phyloP scores from a whole-genome alignment of 2,329 filamentous ascomycete genomes.

The Ophiocordyceps sinensis region DNA sequence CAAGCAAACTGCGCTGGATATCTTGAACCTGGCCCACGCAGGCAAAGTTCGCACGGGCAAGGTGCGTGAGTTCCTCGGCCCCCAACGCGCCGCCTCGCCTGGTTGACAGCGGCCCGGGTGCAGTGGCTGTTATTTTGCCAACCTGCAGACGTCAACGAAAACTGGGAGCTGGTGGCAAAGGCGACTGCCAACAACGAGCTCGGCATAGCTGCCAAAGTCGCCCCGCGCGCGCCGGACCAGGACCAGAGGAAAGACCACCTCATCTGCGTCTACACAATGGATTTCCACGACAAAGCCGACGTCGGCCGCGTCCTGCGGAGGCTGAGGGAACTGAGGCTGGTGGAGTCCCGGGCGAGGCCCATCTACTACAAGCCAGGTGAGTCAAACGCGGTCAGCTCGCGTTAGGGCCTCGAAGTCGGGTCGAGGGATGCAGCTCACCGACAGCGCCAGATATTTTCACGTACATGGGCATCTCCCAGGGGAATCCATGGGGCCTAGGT shows the following conservation, averaged over 20 bases:
- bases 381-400: constrained; percentile 9
- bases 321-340: constrained; percentile 47
- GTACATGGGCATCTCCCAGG: constrained; percentile 44
- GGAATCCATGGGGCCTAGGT: constrained; percentile 48
- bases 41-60: constrained; percentile 51
- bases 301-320: constrained; percentile 51
- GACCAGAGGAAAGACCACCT: constrained; percentile 32
- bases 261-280: constrained; percentile 64
- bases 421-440: background rate
- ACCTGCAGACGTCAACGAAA: constrained; percentile 36
- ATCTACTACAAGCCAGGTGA: constrained; percentile 70
- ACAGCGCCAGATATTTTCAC: constrained; percentile 46
- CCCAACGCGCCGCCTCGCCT: background rate
- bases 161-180: constrained; percentile 53
- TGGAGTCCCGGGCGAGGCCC: constrained; percentile 27
- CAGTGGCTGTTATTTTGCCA: constrained; percentile 64
- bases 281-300: constrained; percentile 57
- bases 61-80: constrained; percentile 21
- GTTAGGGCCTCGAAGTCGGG: no score
- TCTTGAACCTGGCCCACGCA: constrained; percentile 46
- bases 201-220: constrained; percentile 59
- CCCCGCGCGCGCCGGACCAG: constrained; percentile 34
- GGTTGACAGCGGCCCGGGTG: background rate
- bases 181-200: constrained; percentile 56
- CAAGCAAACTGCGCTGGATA: constrained; percentile 32